Evolutionary conservation across 495 filamentous ascomycete genomes (phyloP).

Genomic region (Hypoxylon lenormandii): DNA sequence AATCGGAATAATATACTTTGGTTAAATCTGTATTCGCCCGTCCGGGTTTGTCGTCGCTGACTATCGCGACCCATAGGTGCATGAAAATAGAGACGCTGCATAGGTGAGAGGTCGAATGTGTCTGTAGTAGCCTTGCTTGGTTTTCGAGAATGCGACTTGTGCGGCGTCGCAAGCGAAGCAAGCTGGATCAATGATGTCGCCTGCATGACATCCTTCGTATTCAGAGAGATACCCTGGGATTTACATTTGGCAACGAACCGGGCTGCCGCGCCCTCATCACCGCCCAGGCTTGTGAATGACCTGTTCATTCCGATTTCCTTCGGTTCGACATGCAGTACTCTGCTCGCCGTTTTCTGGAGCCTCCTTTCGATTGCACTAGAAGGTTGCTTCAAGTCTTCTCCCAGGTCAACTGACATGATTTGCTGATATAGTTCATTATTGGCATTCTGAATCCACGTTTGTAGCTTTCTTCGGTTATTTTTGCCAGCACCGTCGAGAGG

Average conservation of each 20-base stretch:
- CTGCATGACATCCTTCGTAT: constrained; percentile 42
- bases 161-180: constrained; percentile 46
- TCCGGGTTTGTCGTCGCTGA: constrained; percentile 54
- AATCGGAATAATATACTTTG: constrained; percentile 74
- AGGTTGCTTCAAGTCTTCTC: constrained; percentile 52
- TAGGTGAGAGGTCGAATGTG: constrained; percentile 74
- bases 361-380: constrained; percentile 54
- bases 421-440: constrained; percentile 59
- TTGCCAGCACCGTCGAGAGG: constrained; percentile 56
- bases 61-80: constrained; percentile 56
- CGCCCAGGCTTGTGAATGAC: constrained; percentile 59
- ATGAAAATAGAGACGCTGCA: constrained; percentile 77
- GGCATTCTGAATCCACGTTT: constrained; percentile 64
- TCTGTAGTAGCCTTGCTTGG: constrained; percentile 56
- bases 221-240: constrained; percentile 56
- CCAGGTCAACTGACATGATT: constrained; percentile 56
- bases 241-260: constrained; percentile 56
- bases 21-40: constrained; percentile 76
- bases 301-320: constrained; percentile 58
- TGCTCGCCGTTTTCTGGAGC: constrained; percentile 56
- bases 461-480: constrained; percentile 57
- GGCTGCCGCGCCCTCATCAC: constrained; percentile 58
- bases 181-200: constrained; percentile 49
- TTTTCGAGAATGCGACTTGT: constrained; percentile 16
- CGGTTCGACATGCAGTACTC: constrained; percentile 52